Evolutionary conservation across 306 rosid genomes (phyloP).

Genomic region (Cucumis sativus): Cucumber_9930_V3 NC_026661.2:2803001-2803500

Average conservation of each 20-base stretch:
- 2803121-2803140: neutral
- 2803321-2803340: neutral
- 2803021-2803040: neutral
- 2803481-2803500: conserved; percentile 35
- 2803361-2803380: neutral
- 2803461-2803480: conserved; percentile 25
- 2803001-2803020: neutral
- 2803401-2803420: no score
- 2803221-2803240: neutral
- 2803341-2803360: neutral
- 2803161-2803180: neutral
- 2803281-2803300: neutral
- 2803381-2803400: neutral
- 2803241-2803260: neutral
- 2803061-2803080: neutral
- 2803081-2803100: neutral
- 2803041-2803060: neutral
- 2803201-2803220: neutral
- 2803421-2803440: conserved; percentile 50
- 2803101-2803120: neutral
- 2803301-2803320: neutral
- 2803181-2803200: neutral
- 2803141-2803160: neutral
- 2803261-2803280: neutral
- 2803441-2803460: conserved; percentile 29